phyloP scores from a whole-genome alignment of 1,284 basidiomycete species.

The Phlebopus sp. region DNA sequence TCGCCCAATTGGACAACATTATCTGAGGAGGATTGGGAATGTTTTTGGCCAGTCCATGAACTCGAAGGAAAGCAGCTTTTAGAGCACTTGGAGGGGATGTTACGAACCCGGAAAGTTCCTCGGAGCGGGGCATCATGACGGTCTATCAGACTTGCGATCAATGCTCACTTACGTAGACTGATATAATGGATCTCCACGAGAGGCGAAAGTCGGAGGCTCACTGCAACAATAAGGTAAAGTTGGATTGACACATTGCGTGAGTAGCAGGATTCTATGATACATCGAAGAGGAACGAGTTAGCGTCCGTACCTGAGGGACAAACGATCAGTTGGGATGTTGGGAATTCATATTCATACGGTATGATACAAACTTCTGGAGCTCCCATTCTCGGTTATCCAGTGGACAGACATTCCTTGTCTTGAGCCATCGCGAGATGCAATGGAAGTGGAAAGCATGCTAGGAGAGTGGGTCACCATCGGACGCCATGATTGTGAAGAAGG shows the following conservation, averaged over 20 bases:
- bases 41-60: constrained; percentile 22
- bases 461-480: constrained; percentile 3
- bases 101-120: constrained; percentile 5
- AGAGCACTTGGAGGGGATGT: constrained; percentile 17
- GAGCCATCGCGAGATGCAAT: constrained; percentile 99
- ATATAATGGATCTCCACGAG: no score
- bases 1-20: constrained; percentile 71
- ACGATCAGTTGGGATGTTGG: not conserved
- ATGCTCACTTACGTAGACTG: no score
- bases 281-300: constrained; percentile 15
- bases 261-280: constrained; percentile 19
- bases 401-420: constrained; percentile 99
- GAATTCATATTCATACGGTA: not conserved
- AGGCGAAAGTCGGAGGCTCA: no score
- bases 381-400: constrained; percentile 96
- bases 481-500: not conserved
- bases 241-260: constrained; percentile 14
- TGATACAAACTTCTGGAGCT: constrained; percentile 78
- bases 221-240: not conserved
- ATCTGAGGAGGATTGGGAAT: constrained; percentile 15
- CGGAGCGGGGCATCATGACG: no score
- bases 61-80: constrained; percentile 15
- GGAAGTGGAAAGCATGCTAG: constrained; percentile 99
- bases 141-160: no score
- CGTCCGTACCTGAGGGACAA: constrained; percentile 27